Conservation (phyloP, 495 filamentous ascomycete genomes). For the Articulospora tetracladia region DNA sequence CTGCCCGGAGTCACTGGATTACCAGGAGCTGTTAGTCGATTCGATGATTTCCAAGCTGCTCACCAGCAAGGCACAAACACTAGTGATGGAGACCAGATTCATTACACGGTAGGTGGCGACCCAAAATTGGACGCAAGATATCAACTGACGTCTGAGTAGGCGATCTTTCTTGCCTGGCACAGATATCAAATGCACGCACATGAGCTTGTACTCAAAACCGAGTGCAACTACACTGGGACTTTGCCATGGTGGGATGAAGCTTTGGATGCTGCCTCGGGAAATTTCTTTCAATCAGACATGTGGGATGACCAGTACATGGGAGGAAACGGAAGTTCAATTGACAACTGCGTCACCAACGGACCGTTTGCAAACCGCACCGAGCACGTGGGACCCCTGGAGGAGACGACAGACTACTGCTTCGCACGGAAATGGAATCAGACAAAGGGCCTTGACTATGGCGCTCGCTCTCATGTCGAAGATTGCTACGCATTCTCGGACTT, state of each 20-base stretch:
- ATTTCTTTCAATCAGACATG: constrained; percentile 1
- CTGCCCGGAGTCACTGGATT: constrained; percentile 27
- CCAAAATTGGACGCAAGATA: not conserved
- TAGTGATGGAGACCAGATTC: constrained; percentile 28
- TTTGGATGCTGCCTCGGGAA: not conserved
- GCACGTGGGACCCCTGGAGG: not conserved
- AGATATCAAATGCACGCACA: constrained; percentile 29
- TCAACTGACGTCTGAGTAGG: too few relatives aligned
- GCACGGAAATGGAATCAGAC: not conserved
- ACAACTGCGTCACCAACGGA: not conserved
- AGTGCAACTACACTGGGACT: constrained; percentile 34
- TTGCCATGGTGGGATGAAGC: constrained; percentile 1
- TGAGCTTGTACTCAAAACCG: constrained; percentile 27
- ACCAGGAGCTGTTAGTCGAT: constrained; percentile 30
- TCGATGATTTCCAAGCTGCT: constrained; percentile 41
- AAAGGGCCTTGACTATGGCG: not conserved
- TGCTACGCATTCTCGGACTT: not conserved
- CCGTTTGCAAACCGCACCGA: not conserved
- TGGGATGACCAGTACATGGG: not conserved
- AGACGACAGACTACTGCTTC: not conserved
- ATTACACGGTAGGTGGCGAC: constrained; percentile 30
- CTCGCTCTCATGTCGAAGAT: not conserved
- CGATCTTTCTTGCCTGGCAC: constrained; percentile 35
- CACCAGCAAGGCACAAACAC: constrained; percentile 25
- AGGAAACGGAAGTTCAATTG: not conserved